phyloP scores from a whole-genome alignment of 257 asterid species.

The Cynanchum wilfordii region DNA sequence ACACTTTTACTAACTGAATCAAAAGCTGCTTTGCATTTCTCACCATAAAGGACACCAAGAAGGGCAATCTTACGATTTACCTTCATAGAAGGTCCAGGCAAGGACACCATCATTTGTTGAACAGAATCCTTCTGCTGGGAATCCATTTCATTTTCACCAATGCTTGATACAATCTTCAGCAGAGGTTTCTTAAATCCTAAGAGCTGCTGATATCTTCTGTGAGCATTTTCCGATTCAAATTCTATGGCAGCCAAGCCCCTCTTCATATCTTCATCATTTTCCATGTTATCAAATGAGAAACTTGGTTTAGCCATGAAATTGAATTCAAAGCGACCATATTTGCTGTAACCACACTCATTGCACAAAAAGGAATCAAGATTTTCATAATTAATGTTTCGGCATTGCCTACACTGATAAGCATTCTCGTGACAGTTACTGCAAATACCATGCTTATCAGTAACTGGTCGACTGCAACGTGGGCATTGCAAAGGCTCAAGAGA shows the following conservation, averaged over 20 bases:
- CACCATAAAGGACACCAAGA: constrained; percentile 98
- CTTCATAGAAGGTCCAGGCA: constrained; percentile 99
- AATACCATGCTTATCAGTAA: constrained; percentile 93
- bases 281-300: constrained; percentile 96
- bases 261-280: constrained; percentile 97
- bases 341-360: constrained; percentile 98
- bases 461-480: constrained; percentile 98
- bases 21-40: constrained; percentile 99
- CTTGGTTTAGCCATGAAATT: constrained; percentile 99
- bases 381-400: constrained; percentile 97
- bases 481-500: constrained; percentile 99
- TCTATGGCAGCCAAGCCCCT: constrained; percentile 95
- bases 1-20: constrained; percentile 99
- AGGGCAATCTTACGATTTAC: constrained; percentile 98
- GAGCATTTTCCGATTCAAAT: constrained; percentile 98
- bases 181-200: constrained; percentile 97
- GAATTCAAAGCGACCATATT: constrained; percentile 98
- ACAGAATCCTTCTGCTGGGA: constrained; percentile 99
- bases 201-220: constrained; percentile 95
- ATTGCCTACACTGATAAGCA: constrained; percentile 98
- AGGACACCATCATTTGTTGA: constrained; percentile 98
- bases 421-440: constrained; percentile 97
- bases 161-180: constrained; percentile 91
- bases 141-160: constrained; percentile 98
- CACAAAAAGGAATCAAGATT: constrained; percentile 95